Percentiles rank a stretch among this genome's conserved stretches.
phyloP scores from a whole-genome alignment of 176 grass and related monocot species.

The Zoysia japonica region DNA sequence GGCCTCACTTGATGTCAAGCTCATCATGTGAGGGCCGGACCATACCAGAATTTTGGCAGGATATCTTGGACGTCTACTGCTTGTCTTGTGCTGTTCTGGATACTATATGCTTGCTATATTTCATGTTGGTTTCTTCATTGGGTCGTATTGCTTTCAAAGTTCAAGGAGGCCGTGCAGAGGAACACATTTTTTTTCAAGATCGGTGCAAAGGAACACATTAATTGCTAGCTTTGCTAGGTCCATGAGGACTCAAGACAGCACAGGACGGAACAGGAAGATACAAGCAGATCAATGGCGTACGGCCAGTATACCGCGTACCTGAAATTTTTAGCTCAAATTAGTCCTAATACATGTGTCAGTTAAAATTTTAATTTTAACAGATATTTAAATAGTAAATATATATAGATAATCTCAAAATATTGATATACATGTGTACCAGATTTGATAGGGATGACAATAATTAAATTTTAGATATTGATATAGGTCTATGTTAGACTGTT shows the following conservation, averaged over 20 bases:
- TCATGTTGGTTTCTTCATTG: slow-evolving; percentile 59
- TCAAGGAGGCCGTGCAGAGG: slow-evolving; percentile 1
- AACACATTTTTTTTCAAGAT: slow-evolving; percentile 1
- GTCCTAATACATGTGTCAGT: too few relatives aligned
- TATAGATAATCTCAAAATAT: too few relatives aligned
- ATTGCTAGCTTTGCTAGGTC: slow-evolving; percentile 7
- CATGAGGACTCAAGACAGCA: slow-evolving; percentile 27
- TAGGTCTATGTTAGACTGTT: too few relatives aligned
- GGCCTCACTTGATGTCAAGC: slow-evolving; percentile 14
- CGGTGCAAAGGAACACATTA: neutral
- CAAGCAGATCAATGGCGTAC: neutral
- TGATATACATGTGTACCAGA: too few relatives aligned
- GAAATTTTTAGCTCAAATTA: too few relatives aligned
- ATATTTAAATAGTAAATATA: too few relatives aligned
- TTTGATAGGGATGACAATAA: too few relatives aligned
- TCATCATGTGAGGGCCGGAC: slow-evolving; percentile 32
- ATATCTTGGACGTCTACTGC: slow-evolving; percentile 30
- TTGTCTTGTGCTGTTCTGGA: slow-evolving; percentile 24
- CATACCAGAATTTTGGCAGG: slow-evolving; percentile 29
- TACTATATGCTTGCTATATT: slow-evolving; percentile 37
- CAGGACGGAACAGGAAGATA: slow-evolving; percentile 23
- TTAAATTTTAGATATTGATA: too few relatives aligned
- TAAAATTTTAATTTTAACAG: too few relatives aligned
- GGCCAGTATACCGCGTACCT: too few relatives aligned
- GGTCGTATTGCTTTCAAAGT: slow-evolving; percentile 49